These are phyloP conservation scores for Sisymbrium irio DNA, from an alignment of 345 rosid species.

Conservation along the genomic window DNA sequence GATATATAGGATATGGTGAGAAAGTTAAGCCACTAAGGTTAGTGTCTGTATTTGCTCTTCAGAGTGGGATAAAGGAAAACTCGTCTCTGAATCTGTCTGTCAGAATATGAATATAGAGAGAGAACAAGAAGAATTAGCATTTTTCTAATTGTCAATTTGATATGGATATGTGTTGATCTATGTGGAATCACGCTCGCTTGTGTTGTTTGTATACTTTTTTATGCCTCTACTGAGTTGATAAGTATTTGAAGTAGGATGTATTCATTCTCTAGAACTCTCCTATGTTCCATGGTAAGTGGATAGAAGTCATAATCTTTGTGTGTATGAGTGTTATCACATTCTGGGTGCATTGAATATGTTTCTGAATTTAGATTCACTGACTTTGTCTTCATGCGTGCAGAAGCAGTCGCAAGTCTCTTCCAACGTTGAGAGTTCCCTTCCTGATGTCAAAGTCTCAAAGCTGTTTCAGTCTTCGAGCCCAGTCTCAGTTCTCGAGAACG, in stretches of 20 bases:
- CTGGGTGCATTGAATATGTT: conserved; percentile 1
- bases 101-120: neutral
- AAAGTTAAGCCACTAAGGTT: neutral
- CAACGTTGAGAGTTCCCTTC: conserved; percentile 31
- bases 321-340: neutral
- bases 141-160: neutral
- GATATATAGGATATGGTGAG: neutral
- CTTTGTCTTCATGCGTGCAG: conserved; percentile 39
- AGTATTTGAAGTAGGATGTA: neutral
- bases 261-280: neutral
- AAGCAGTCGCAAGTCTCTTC: conserved; percentile 41
- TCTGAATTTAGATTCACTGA: neutral
- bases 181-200: neutral
- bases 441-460: conserved; percentile 44
- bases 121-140: neutral
- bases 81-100: neutral
- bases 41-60: neutral
- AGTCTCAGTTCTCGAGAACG: conserved; percentile 72
- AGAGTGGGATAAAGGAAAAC: neutral
- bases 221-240: neutral
- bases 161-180: neutral
- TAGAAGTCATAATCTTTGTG: neutral
- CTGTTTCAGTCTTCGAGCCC: conserved; percentile 62
- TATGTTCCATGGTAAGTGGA: neutral
- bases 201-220: neutral